Evolutionary conservation across 2,329 filamentous ascomycete species (phyloP), one percentile per base, ranked within the genome.

Genomic region (Thelonectria rubi): DNA sequence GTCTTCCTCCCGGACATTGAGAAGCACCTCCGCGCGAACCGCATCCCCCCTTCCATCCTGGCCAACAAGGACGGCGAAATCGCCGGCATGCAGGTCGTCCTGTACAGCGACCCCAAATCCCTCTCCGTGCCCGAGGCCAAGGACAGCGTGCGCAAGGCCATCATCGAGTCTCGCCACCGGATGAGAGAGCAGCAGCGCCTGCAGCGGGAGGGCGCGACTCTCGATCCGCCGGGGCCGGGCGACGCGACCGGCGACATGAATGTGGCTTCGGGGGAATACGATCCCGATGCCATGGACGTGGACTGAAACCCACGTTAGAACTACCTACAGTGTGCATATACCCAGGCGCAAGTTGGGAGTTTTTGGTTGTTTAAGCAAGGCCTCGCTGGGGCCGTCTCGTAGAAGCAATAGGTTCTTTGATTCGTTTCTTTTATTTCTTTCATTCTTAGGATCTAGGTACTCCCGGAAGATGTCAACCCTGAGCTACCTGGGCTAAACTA

Each of bases 1-100:
- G 83, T 94, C 73, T 93, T 97, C 80, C 84, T 97, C 1, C 89
- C 93, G 0, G 92, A 96, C 74, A 91, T 98, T 56, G 90, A 94
- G 74, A 92, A 91, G 77, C 90, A 92, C 73, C 83, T 98, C 54
- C 84, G 84, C 64, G 83, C 85, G 60, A 89, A 90, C 63, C 92
- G 93, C 53, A 88, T 88, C 46, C 83, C 94, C 6, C 80, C 83
- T 67, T 85, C 88, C 17, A 74, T 97, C 32, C 77, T 93, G 3
- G 81, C 85, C 73, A 81, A 85, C 73, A 74, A 78, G 53, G 81
- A 86, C 4, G 82, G 82, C 63, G 80, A 86, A 70, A 76, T 86
- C 37, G 86, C 83, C 4, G 84, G 83, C 65, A 87, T 86, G 87
- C 81, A 95, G 85, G 75, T 98, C 64, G 91, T 99, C 15, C 85